Evolutionary conservation across 768 basidiomycete species (phyloP).

Genomic region (Tephrocybe sp.): DNA sequence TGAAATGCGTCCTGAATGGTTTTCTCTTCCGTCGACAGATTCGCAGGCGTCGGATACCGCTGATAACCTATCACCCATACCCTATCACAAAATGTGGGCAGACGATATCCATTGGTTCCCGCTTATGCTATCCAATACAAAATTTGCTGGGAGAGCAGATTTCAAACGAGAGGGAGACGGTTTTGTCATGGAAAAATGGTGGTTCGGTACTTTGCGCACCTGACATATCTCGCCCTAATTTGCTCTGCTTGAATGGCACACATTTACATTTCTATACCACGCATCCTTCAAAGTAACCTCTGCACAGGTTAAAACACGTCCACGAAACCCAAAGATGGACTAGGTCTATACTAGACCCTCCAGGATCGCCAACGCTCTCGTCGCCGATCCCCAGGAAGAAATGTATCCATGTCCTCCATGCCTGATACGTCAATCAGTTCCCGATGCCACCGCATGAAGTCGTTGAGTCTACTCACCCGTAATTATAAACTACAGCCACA

Average conservation of each 20-base stretch:
- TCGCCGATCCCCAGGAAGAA: constrained; percentile 64
- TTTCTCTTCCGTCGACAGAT: constrained; percentile 31
- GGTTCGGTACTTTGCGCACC: constrained; percentile 31
- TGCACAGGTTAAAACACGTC: background rate
- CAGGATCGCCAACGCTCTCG: constrained; percentile 43
- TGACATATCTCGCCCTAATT: background rate
- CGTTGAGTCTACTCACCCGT: constrained; percentile 42
- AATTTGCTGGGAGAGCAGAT: constrained; percentile 45
- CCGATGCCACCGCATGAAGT: constrained; percentile 6
- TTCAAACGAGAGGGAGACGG: constrained; percentile 31
- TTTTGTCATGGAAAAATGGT: constrained; percentile 39
- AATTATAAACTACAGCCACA: constrained; percentile 59
- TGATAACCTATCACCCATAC: constrained; percentile 40
- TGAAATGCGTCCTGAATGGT: constrained; percentile 89
- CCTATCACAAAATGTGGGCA: constrained; percentile 59
- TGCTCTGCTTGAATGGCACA: background rate
- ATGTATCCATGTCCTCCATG: constrained; percentile 63
- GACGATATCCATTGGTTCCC: constrained; percentile 73
- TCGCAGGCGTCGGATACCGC: background rate
- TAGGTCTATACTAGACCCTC: constrained; percentile 23
- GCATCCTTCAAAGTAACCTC: background rate
- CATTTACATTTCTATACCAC: background rate
- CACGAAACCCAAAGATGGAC: background rate
- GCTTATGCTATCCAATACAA: constrained; percentile 40
- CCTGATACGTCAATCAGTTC: constrained; percentile 24